Evolutionary conservation across 1,139 yeast species (phyloP).

Genomic region (Candida sanyaensis): DNA sequence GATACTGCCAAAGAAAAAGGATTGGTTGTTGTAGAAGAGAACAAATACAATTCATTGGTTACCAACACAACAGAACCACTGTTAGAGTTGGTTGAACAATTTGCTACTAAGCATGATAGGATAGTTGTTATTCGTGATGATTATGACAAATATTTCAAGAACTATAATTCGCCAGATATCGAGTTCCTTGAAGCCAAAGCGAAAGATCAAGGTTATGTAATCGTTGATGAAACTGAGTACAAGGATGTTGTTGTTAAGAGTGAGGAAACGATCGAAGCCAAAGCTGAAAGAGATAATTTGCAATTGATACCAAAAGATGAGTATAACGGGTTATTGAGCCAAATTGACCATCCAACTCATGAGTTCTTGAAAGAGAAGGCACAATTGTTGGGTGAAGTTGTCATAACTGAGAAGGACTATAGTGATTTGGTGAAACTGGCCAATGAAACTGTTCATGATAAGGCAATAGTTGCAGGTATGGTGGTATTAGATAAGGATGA

Average conservation of each 20-base stretch:
- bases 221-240: slow-evolving; percentile 14
- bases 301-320: slow-evolving; percentile 21
- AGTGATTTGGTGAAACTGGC: slow-evolving; percentile 18
- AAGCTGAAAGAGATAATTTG: slow-evolving; percentile 18
- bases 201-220: slow-evolving; percentile 8
- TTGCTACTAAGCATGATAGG: slow-evolving; percentile 26
- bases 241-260: slow-evolving; percentile 15
- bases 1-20: slow-evolving; percentile 18
- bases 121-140: slow-evolving; percentile 17
- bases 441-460: slow-evolving; percentile 14
- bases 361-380: slow-evolving; percentile 31
- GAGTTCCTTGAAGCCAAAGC: slow-evolving; percentile 11
- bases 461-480: slow-evolving; percentile 11
- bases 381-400: slow-evolving; percentile 4
- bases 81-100: slow-evolving; percentile 31
- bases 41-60: slow-evolving; percentile 16
- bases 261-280: slow-evolving; percentile 17
- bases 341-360: slow-evolving; percentile 24
- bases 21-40: slow-evolving; percentile 27
- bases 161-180: slow-evolving; percentile 6
- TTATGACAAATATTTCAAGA: slow-evolving; percentile 5
- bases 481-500: slow-evolving; percentile 9
- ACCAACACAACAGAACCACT: slow-evolving; percentile 22
- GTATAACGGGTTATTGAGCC: slow-evolving; percentile 23
- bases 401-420: slow-evolving; percentile 18